Evolutionary conservation across 345 rosid species (phyloP), one percentile per base, ranked within the genome.

Genomic region (Heritiera littoralis): DNA sequence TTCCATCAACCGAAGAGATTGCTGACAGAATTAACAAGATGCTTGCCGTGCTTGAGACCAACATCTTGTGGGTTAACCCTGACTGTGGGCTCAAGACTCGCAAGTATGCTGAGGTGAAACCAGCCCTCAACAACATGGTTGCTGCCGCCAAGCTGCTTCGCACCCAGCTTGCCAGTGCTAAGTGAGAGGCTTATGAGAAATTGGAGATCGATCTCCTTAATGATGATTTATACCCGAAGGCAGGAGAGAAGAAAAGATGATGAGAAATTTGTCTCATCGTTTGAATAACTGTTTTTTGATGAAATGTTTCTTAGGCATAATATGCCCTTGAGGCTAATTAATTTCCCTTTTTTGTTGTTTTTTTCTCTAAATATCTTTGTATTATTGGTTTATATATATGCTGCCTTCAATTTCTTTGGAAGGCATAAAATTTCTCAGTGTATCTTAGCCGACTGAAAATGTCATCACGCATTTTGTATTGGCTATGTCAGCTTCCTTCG

Each of bases 21-120:
- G 98, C 97, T 6, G 98, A 94, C 88, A 89, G 97, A 69, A 81
- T 91, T 61, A 91, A 94, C 90, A 94, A 94, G 86, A 94, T 94
- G 98, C 98, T 94, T 79, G 96, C 97, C 0, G 97, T 92, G 59
- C 92, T 92, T 0, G 97, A 92, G 83, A 87, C 83, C 75, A 91
- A 92, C 92, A 83, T 94, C 88, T 78, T 94, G 87, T 94, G 98
- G 98, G 98, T 94, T 32, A 94, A 94, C 90, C 98, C 98, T 12
- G 98, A 94, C 88, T 94, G 98, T 72, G 98, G 98, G 48, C 89
- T 94, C 78, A 94, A 93, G 91, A 94, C 98, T 66, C 92, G 97
- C 74, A 94, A 93, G 87, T 93, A 94, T 83, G 12, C 86, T 0
- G 98, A 94, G 85, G 98, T 94, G 66, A 94, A 90, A 82, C 98